Percentiles rank a stretch among this genome's conserved stretches.
phyloP scores from a whole-genome alignment of 2,329 filamentous ascomycete genomes.

The Lasiodiplodia hormozganensis region DNA sequence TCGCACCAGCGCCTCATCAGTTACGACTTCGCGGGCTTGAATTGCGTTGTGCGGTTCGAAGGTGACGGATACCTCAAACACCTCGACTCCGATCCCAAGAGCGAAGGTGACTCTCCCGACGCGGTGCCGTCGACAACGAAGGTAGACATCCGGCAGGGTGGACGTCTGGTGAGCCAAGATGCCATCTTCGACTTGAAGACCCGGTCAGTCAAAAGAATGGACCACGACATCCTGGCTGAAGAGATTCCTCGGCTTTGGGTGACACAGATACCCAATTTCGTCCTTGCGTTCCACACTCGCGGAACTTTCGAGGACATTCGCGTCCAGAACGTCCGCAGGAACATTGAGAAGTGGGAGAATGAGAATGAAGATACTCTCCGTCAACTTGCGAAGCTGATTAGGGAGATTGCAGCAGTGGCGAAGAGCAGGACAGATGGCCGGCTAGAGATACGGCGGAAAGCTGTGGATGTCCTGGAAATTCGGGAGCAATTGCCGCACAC shows the following conservation, averaged over 20 bases:
- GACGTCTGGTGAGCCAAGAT: slow-evolving; percentile 46
- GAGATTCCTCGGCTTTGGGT: slow-evolving; percentile 58
- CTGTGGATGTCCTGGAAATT: slow-evolving; percentile 44
- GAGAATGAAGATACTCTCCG: slow-evolving; percentile 43
- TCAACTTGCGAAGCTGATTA: slow-evolving; percentile 40
- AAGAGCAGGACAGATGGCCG: slow-evolving; percentile 32
- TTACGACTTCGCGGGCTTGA: slow-evolving; percentile 64
- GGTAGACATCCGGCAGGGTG: slow-evolving; percentile 36
- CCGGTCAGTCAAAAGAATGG: slow-evolving; percentile 44
- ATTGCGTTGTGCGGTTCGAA: slow-evolving; percentile 63
- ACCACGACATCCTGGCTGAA: slow-evolving; percentile 46
- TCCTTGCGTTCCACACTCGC: slow-evolving; percentile 58
- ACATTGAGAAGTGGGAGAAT: slow-evolving; percentile 52
- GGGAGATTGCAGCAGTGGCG: slow-evolving; percentile 41
- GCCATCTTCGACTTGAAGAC: slow-evolving; percentile 63
- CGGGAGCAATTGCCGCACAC: slow-evolving; percentile 37
- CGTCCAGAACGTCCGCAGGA: slow-evolving; percentile 46
- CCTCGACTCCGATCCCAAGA: slow-evolving; percentile 6
- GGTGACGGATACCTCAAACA: slow-evolving; percentile 61
- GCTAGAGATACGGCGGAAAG: slow-evolving; percentile 46
- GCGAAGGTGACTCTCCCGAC: not conserved
- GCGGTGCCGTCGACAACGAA: not conserved
- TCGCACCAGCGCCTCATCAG: slow-evolving; percentile 68
- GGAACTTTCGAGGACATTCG: slow-evolving; percentile 53
- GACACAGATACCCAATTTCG: slow-evolving; percentile 58